Percentiles rank a stretch among this genome's conserved stretches.
These are phyloP conservation scores for Dictyostelium discoideum DNA, from an alignment of 78 protist genomes.

Conservation along the genomic window dicty_2.7 NC_007090.3:4074501-4075000, in stretches of 20 bases:
- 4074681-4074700: neutral
- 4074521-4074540: too few relatives aligned
- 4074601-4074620: neutral
- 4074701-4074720: neutral
- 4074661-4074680: neutral
- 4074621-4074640: neutral
- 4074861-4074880: neutral
- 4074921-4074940: neutral
- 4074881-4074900: neutral
- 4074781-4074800: slow-evolving; percentile 33
- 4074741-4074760: neutral
- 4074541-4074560: too few relatives aligned
- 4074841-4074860: neutral
- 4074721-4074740: neutral
- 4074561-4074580: neutral
- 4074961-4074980: slow-evolving; percentile 4
- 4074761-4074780: neutral
- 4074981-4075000: neutral
- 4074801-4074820: neutral
- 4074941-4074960: neutral
- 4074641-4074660: neutral
- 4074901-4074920: neutral
- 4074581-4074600: neutral
- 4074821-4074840: neutral
- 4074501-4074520: neutral